Evolutionary conservation across 768 basidiomycete species (phyloP).

Genomic region (Hericium coralloides): DNA sequence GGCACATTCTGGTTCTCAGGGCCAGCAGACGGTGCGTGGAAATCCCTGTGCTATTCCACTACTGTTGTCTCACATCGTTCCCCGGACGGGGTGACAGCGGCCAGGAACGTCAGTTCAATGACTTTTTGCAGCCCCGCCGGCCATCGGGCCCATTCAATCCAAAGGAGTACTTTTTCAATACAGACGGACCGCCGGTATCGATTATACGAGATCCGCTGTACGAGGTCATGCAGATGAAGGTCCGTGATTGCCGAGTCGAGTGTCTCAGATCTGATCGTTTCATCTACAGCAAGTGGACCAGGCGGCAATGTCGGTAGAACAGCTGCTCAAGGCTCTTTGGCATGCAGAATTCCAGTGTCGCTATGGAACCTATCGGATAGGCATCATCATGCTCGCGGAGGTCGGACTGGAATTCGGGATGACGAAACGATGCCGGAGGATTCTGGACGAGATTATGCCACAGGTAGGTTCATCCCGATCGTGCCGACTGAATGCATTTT

Average conservation of each 20-base stretch:
- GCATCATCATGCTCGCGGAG: constrained; percentile 68
- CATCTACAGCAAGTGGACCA: constrained; percentile 50
- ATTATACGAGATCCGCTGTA: constrained; percentile 34
- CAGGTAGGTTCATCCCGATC: constrained; percentile 39
- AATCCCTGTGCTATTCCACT: not conserved
- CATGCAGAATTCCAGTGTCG: constrained; percentile 71
- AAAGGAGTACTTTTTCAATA: constrained; percentile 48
- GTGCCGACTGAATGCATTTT: not conserved
- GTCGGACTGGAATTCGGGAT: constrained; percentile 71
- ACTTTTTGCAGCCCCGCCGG: constrained; percentile 51
- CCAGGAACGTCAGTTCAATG: constrained; percentile 55
- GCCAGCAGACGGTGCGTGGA: constrained; percentile 54
- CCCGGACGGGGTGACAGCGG: constrained; percentile 33
- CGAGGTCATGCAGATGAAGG: constrained; percentile 32
- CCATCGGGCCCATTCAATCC: constrained; percentile 47
- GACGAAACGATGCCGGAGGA: constrained; percentile 50
- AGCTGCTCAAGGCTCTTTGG: constrained; percentile 67
- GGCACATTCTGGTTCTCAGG: constrained; percentile 65
- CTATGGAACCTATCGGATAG: constrained; percentile 57
- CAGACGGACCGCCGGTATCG: constrained; percentile 22
- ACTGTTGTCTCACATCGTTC: not conserved
- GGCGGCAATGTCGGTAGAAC: constrained; percentile 51
- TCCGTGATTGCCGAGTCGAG: constrained; percentile 16
- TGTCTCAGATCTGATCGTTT: constrained; percentile 2
- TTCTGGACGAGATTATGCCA: constrained; percentile 75